phyloP scores from a whole-genome alignment of 2,329 filamentous ascomycete species.

The Hortaea werneckii region DNA sequence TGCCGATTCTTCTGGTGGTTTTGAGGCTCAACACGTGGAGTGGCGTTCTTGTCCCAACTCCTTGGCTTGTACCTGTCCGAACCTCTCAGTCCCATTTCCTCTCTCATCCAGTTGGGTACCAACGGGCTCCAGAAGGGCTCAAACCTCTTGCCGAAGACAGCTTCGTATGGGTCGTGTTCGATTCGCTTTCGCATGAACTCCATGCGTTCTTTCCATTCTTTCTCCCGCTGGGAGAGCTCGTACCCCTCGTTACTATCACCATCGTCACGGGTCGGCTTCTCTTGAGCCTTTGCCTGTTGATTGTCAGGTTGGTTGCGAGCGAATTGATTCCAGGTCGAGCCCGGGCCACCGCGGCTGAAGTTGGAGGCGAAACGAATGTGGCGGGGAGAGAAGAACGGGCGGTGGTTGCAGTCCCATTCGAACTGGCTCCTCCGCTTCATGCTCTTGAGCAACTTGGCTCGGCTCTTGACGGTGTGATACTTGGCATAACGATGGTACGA shows the following conservation, averaged over 20 bases:
- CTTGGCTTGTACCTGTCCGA: constrained; percentile 3
- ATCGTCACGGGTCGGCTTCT: constrained; percentile 5
- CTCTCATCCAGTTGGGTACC: constrained; percentile 21
- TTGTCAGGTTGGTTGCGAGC: not conserved
- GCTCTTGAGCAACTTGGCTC: constrained; percentile 22
- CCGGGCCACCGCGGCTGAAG: constrained; percentile 8
- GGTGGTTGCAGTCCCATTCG: constrained; percentile 19
- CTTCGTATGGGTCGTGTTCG: constrained; percentile 33
- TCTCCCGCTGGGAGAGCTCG: constrained; percentile 18
- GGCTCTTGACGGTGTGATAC: constrained; percentile 21
- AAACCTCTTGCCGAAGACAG: constrained; percentile 32
- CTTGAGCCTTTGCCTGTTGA: constrained; percentile 5
- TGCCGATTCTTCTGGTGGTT: constrained; percentile 4
- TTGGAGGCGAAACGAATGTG: constrained; percentile 22
- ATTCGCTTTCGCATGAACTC: constrained; percentile 25
- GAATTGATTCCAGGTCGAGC: not conserved
- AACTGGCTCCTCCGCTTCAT: constrained; percentile 20
- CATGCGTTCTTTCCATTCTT: constrained; percentile 25
- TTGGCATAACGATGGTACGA: constrained; percentile 19
- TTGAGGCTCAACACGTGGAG: not conserved
- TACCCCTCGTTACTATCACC: constrained; percentile 1
- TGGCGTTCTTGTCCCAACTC: not conserved
- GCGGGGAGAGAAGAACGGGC: constrained; percentile 18
- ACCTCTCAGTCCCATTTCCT: constrained; percentile 15
- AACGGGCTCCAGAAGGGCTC: constrained; percentile 25